A percentile compares a stretch with the other conserved stretches of the same genome.
Conservation (phyloP, 345 rosid species). For the Salix suchowensis region DNA sequence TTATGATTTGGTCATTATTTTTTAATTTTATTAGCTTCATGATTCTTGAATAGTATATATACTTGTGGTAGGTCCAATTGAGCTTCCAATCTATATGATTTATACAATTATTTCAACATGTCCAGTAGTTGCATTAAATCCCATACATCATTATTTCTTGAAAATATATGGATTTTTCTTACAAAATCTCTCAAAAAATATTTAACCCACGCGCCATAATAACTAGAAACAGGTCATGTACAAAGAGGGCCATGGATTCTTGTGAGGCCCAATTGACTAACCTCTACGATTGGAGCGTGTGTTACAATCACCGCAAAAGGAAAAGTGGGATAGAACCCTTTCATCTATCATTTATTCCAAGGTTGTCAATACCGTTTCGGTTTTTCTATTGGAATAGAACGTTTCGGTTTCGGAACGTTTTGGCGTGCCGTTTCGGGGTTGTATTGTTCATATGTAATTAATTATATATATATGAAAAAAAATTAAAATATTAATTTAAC, state of each 20-base stretch:
- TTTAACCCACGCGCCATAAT: background rate
- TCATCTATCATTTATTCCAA: conserved; percentile 1
- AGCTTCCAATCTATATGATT: background rate
- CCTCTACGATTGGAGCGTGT: background rate
- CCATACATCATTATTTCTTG: background rate
- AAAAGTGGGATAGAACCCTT: background rate
- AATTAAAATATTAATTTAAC: no score
- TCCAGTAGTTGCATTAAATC: background rate
- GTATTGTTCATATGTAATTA: no score
- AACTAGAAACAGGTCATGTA: background rate
- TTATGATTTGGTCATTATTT: background rate
- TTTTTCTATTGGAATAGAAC: no score
- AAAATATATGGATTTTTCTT: background rate
- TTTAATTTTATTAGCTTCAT: background rate
- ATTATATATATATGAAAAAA: no score
- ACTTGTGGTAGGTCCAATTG: background rate
- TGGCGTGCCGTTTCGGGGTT: no score
- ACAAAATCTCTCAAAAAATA: background rate
- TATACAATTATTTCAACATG: background rate
- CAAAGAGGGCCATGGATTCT: no score
- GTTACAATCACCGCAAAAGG: background rate
- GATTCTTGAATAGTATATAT: background rate
- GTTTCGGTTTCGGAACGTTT: no score
- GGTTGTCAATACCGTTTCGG: no score
- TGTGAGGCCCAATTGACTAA: background rate